phyloP scores from a whole-genome alignment of 2,329 filamentous ascomycete species.

The Diaporthe sp. region DNA sequence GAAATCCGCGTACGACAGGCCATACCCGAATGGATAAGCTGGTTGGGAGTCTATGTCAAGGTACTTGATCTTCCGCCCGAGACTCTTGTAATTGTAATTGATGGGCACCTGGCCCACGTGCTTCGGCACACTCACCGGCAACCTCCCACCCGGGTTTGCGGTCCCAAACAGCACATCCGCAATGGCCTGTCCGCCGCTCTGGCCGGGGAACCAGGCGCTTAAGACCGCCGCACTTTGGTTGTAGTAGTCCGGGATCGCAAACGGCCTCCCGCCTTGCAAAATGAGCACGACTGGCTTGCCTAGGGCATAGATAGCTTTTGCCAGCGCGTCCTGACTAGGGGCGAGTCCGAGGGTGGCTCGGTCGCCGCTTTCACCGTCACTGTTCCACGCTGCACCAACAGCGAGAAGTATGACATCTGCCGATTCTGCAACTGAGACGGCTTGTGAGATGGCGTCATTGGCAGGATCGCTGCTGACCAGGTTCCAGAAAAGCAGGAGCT shows the following conservation, averaged over 20 bases:
- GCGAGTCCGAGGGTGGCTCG: constrained; percentile 53
- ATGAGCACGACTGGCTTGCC: constrained; percentile 56
- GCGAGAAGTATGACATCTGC: constrained; percentile 55
- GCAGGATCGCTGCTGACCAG: constrained; percentile 51
- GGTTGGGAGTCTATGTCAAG: constrained; percentile 48
- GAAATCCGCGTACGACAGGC: constrained; percentile 51
- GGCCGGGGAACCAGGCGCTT: constrained; percentile 52
- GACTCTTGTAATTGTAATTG: constrained; percentile 51
- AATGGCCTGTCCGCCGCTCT: constrained; percentile 51
- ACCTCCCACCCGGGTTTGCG: constrained; percentile 49
- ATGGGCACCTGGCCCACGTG: constrained; percentile 52
- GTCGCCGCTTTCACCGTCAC: constrained; percentile 58
- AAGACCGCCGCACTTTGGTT: constrained; percentile 53
- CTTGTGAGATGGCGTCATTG: constrained; percentile 47
- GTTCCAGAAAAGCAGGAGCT: constrained; percentile 60
- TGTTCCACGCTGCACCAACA: constrained; percentile 58
- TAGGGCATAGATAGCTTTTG: constrained; percentile 52
- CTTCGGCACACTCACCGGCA: constrained; percentile 51
- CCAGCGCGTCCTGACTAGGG: constrained; percentile 53
- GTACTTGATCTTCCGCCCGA: constrained; percentile 46
- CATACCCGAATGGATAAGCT: constrained; percentile 51
- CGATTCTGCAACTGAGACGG: constrained; percentile 49
- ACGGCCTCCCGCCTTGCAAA: constrained; percentile 56
- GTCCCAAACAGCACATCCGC: constrained; percentile 51
- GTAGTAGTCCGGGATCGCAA: constrained; percentile 55